phyloP scores from a whole-genome alignment of 1,284 basidiomycete species.

The Wallemia hederae region DNA sequence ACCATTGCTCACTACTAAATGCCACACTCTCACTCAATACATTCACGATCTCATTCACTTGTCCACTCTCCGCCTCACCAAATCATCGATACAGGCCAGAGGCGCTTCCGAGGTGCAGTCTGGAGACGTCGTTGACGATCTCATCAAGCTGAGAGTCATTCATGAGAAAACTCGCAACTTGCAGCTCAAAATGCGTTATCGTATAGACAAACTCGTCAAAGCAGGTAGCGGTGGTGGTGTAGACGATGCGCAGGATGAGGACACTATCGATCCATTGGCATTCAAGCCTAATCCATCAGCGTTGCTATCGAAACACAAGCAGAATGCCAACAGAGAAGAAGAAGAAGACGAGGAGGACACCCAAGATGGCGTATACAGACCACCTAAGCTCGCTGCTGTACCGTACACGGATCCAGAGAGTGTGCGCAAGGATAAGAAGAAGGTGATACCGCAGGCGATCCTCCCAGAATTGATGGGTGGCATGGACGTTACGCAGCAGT shows the following conservation, averaged over 20 bases:
- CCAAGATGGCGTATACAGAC: constrained; percentile 43
- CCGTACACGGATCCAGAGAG: constrained; percentile 44
- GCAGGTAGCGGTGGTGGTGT: constrained; percentile 1
- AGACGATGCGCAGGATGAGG: neutral
- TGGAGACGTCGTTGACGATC: neutral
- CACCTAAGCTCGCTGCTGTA: constrained; percentile 70
- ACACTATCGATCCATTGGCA: neutral
- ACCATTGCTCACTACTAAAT: neutral
- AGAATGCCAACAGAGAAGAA: constrained; percentile 6
- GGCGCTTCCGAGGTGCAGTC: neutral
- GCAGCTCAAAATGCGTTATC: neutral
- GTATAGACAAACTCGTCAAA: neutral
- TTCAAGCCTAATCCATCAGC: constrained; percentile 1
- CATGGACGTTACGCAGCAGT: constrained; percentile 7
- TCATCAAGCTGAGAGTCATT: neutral
- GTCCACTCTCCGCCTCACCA: neutral
- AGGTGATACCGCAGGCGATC: constrained; percentile 19
- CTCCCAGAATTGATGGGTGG: constrained; percentile 19
- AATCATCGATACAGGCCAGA: neutral
- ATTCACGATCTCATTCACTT: neutral
- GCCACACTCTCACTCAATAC: neutral
- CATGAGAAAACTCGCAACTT: neutral
- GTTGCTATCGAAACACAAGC: neutral
- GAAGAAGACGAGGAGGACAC: constrained; percentile 12
- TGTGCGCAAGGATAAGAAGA: constrained; percentile 19